Evolutionary conservation across 2,329 filamentous ascomycete species (phyloP), one percentile per base, ranked within the genome.

Genomic region (Trichothecium sympodiale): DNA sequence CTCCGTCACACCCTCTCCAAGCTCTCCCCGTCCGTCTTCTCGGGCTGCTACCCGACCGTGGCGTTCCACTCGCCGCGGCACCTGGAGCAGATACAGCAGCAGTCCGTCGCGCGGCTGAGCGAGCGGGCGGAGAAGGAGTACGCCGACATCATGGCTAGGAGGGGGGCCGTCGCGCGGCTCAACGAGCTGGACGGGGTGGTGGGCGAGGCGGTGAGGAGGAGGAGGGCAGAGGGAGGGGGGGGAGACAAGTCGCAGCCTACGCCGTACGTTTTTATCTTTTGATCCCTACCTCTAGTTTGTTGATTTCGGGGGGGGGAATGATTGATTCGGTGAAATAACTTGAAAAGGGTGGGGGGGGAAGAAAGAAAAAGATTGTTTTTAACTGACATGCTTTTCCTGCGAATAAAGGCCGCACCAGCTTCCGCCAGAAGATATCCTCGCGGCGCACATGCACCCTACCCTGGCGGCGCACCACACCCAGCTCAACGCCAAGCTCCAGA

Each of bases 41-140:
- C 67, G 3, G 60, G 67, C 2, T 80, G 76, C 55, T 80, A 76
- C 51, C 75, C 76, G 30, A 74, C 69, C 15, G 61, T 78, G n/a
- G 65, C 71, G 14, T 50, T 55, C 28, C 57, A 62, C 41, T 65
- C 71, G 15, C 69, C 69, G 17, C 57, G 54, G 7, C 62, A 69
- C 27, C 59, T 80, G 46, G 60, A 59, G 42, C 63, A 66, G 43
- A 66, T 78, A 29, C 74, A 77, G 58, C 53, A 55, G 36, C 69
- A 72, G 49, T 74, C 80, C 69, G 66, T 75, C 9, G 65, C 65
- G 12, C 61, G 71, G 44, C 51, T 80, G 41, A 59, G 62, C 16
- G 59, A 62, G 43, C 65, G 74, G 41, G 77, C 73, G 44, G 58
- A 70, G 60, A 64, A 62, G 48, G 74, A 79, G 51, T 80, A 80